Evolutionary conservation across 345 rosid genomes (phyloP), one percentile per base, ranked within the genome.

Genomic region (Cochlearia excelsa): DNA sequence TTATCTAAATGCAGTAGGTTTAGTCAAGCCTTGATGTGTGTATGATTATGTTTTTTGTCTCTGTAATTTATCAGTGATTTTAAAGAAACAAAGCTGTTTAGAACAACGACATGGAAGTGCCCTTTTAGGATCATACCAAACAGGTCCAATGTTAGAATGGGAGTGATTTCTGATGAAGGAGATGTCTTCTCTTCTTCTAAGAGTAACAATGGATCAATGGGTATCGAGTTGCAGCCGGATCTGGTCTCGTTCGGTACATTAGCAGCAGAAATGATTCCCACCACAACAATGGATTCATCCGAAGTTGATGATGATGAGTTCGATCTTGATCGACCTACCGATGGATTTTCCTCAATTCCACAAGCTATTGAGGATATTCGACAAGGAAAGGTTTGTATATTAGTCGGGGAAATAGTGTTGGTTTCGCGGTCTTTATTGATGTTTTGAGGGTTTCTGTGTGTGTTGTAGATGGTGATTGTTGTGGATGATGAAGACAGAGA

Each of bases 401-500:
- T 46, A 1, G 43, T 42, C 23, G 23, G 23, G 37, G 49, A 11
- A 28, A 2, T 1, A 34, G 42, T 75, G 50, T 54, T 51, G 10
- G 48, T 44, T 75, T 50, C 6, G 26, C 54, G 51, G 7, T 4
- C 2, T 57, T 30, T 9, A 51, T 23, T 47, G 56, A 16, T 16
- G 23, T 16, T 16, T 16, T 39, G 10, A 4, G 54, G 37, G 3
- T 34, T 2, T 68, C 45, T 62, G 8, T 11, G 40, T 26, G 34
- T 33, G 26, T 43, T 67, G 69, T 74, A 84, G 95, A 7, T 83
- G 56, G 95, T 92, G 9, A 69, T 92, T 46, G 98, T 88, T 67
- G 97, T 88, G 8, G 98, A 88, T 67, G 97, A 92, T 56, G 98
- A 88, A 57, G 97, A 88, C 39, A 82, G 97, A 70, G 97, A 92